Base-by-base conservation (phyloP, 805 yeast species). In the Candida verbasci region DNA sequence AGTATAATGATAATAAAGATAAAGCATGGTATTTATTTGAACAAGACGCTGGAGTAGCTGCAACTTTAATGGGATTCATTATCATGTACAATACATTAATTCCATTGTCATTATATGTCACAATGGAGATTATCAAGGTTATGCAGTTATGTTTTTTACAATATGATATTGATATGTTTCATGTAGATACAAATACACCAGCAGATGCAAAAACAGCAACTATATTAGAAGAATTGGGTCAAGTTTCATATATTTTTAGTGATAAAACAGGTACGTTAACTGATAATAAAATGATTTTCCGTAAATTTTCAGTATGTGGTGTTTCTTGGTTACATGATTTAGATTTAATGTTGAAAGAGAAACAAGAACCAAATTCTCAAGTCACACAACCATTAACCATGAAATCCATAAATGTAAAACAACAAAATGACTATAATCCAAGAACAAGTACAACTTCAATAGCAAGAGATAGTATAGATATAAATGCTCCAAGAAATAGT, bases 201-300 rank as follows among this genome's bases (percentile, higher is more conserved):
- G 91, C 96, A 32, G 96, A 86, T 49, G 94, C 96, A 0, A 80
- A 91, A 55, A 89, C 97, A 0, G 96, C 97, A 0, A 86, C 97
- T 0, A 87, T 93, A 46, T 73, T 93, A 45, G 99, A 93, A 56
- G 98, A 93, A 60, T 67, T 93, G 49, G 99, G 99, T 2, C 99
- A 93, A 56, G 97, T 94, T 1, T 82, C 95, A 33, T 89, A 91
- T 53, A 74, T 93, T 3, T 93, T 93, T 56, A 85, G 96, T 42
- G 99, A 93, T 60, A 93, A 93, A 58, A 93, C 98, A 0, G 99
- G 99, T 8, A 93, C 99, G 0, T 70, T 93, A 42, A 93, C 99
- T 0, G 97, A 93, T 49, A 93, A 93, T 55, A 64, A 81, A 49
- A 93, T 93, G 99, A 64, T 91, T 18, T 93, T 93, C 57, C 72